Conservation (phyloP, 306 rosid species). For the Heteromeles arbutifolia region DNA sequence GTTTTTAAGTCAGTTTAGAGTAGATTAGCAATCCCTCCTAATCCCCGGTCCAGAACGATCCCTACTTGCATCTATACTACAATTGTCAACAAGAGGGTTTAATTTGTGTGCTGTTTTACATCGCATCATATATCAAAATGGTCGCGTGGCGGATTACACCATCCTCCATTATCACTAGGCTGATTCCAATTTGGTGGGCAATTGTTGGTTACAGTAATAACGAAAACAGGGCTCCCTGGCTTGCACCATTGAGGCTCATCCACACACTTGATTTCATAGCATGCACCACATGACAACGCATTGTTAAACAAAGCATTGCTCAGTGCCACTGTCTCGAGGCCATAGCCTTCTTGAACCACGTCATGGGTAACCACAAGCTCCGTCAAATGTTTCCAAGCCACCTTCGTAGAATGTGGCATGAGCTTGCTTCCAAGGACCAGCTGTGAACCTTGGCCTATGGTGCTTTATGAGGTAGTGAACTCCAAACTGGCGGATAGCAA, state of each 20-base stretch:
- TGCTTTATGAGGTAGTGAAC: neutral
- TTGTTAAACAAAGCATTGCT: slow-evolving; percentile 55
- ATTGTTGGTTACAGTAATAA: slow-evolving; percentile 60
- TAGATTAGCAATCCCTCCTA: too few species aligned
- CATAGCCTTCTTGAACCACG: slow-evolving; percentile 65
- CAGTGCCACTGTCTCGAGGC: slow-evolving; percentile 55
- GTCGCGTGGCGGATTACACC: slow-evolving; percentile 75
- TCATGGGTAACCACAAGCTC: slow-evolving; percentile 82
- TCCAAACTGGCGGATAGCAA: neutral
- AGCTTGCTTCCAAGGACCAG: slow-evolving; percentile 64
- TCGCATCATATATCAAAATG: slow-evolving; percentile 89
- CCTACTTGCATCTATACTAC: too few species aligned
- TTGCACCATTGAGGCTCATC: slow-evolving; percentile 49
- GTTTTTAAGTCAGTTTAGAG: too few species aligned
- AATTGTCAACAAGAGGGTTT: too few species aligned
- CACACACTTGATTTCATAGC: slow-evolving; percentile 56
- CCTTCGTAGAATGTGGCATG: slow-evolving; percentile 82
- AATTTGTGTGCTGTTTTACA: too few species aligned
- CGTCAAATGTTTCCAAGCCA: slow-evolving; percentile 46
- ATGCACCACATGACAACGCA: slow-evolving; percentile 63
- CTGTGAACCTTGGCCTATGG: slow-evolving; percentile 9
- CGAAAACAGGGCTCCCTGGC: slow-evolving; percentile 31
- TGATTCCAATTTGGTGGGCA: slow-evolving; percentile 54
- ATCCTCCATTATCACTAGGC: slow-evolving; percentile 54
- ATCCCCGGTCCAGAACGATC: too few species aligned